phyloP scores from a whole-genome alignment of 768 basidiomycete species.

The Kwoniella sp. region DNA sequence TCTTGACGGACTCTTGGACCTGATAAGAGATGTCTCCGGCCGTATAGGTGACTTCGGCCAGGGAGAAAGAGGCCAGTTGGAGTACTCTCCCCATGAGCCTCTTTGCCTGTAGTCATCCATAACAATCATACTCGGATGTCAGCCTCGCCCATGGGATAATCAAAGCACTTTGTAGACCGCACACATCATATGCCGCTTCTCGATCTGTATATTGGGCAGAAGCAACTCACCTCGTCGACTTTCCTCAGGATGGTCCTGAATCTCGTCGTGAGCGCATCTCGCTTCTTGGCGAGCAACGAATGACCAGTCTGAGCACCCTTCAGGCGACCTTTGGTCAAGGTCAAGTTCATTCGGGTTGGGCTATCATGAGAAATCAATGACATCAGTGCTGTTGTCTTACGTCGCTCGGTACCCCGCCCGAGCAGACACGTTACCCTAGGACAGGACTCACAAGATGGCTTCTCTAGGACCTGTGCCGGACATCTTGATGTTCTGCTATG shows the following conservation, averaged over 20 bases:
- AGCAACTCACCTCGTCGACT: constrained; percentile 85
- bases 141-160: too few species aligned
- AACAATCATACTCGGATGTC: neutral
- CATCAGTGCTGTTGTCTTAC: neutral
- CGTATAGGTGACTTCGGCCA: constrained; percentile 97
- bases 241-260: constrained; percentile 92
- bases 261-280: constrained; percentile 91
- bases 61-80: constrained; percentile 97
- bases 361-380: constrained; percentile 53
- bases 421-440: too few species aligned
- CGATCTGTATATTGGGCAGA: neutral
- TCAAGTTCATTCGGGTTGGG: constrained; percentile 95
- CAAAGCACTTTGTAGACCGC: too few species aligned
- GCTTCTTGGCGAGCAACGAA: constrained; percentile 93
- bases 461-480: constrained; percentile 87
- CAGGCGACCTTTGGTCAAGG: constrained; percentile 72
- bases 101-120: constrained; percentile 70
- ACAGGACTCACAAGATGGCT: constrained; percentile 66
- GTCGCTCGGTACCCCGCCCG: neutral
- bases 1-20: constrained; percentile 91
- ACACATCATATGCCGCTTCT: too few species aligned
- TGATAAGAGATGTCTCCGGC: constrained; percentile 94
- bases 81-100: constrained; percentile 98
- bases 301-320: constrained; percentile 95
- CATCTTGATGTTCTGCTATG: constrained; percentile 61